These are phyloP conservation scores for Condylostoma magnum DNA, from an alignment of 169 alveolate genomes.

Conservation along the genomic window DNA sequence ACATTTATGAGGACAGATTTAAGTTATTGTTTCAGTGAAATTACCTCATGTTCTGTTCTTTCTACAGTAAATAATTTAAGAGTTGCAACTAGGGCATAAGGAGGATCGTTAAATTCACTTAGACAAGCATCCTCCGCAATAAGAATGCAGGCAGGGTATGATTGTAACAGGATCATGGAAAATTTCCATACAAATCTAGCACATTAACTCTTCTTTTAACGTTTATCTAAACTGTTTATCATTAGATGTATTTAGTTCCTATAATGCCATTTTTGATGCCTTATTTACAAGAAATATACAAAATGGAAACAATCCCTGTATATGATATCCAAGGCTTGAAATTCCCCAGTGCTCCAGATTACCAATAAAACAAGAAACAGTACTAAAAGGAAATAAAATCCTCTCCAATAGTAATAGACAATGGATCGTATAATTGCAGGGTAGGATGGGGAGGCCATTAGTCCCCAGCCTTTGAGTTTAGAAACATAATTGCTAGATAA, in stretches of 20 bases:
- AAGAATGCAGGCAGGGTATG: conserved; percentile 75
- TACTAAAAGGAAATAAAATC: not conserved
- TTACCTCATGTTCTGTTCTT: no score
- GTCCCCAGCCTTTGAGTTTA: conserved; percentile 63
- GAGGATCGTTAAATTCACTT: conserved; percentile 58
- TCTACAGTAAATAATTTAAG: conserved; percentile 43
- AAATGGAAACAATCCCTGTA: conserved; percentile 30
- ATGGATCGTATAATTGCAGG: conserved; percentile 69
- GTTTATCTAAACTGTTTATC: no score
- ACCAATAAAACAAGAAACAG: not conserved
- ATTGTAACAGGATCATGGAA: conserved; percentile 65
- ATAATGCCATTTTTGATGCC: no score
- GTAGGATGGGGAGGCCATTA: conserved; percentile 77
- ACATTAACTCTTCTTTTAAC: conserved; percentile 45
- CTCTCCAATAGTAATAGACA: conserved; percentile 54
- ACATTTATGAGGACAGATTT: no score
- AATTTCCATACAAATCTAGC: conserved; percentile 59
- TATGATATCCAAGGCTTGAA: conserved; percentile 11
- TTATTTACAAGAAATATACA: no score
- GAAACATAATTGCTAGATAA: conserved; percentile 65
- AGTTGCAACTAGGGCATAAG: conserved; percentile 76
- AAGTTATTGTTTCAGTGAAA: no score
- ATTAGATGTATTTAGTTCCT: no score
- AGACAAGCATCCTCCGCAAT: conserved; percentile 79
- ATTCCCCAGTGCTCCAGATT: conserved; percentile 9